Conservation (phyloP, 139 green algal species). For the Picochlorum sp. region DNA sequence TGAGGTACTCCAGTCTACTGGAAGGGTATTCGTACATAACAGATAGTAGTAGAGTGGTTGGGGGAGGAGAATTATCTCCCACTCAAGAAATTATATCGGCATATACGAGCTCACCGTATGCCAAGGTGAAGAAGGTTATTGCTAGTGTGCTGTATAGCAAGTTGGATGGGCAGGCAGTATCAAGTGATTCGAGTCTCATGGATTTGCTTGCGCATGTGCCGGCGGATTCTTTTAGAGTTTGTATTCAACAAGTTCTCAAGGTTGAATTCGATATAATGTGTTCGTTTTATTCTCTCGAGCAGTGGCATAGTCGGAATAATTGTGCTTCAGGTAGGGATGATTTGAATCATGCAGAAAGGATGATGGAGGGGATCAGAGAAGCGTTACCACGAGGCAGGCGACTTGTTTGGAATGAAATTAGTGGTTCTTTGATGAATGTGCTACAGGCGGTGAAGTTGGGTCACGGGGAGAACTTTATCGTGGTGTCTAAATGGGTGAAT, state of each 20-base stretch:
- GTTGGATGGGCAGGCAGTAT: not conserved
- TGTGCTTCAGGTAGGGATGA: too few species aligned
- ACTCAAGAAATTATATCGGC: not conserved
- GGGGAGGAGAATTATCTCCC: not conserved
- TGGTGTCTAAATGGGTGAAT: slow-evolving; percentile 16
- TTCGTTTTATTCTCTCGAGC: not conserved
- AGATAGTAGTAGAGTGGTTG: not conserved
- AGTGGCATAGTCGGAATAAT: not conserved
- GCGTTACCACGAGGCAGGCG: not conserved
- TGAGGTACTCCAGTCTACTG: not conserved
- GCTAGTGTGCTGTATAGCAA: not conserved
- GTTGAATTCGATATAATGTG: slow-evolving; percentile 14
- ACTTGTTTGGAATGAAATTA: slow-evolving; percentile 1
- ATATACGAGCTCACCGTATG: not conserved
- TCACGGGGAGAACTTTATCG: not conserved
- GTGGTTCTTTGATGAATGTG: not conserved
- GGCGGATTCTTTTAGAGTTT: slow-evolving; percentile 38
- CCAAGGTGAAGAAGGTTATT: not conserved
- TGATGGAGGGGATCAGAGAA: not conserved
- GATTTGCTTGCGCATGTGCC: slow-evolving; percentile 37
- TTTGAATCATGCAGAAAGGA: not conserved
- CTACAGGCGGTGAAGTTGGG: not conserved
- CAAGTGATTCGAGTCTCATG: slow-evolving; percentile 4
- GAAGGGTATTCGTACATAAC: slow-evolving; percentile 5
- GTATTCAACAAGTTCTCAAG: slow-evolving; percentile 38